These are phyloP conservation scores for Dactylonectria estremocensis DNA, from an alignment of 2,329 filamentous ascomycete species.

Conservation along the genomic window DNA sequence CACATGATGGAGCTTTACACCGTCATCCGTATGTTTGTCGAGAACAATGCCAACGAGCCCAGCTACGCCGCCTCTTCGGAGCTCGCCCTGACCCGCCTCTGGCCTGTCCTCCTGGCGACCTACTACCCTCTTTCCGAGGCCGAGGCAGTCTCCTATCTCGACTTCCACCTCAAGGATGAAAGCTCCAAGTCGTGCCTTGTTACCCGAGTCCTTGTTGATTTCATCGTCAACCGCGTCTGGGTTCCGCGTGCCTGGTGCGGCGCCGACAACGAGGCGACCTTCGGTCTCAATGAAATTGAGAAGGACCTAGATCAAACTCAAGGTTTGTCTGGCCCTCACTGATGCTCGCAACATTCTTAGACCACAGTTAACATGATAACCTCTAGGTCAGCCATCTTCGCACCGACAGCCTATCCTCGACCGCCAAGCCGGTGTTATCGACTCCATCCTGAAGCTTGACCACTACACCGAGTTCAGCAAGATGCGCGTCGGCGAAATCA, in stretches of 20 bases:
- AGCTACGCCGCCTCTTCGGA: slow-evolving; percentile 49
- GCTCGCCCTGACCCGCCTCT: slow-evolving; percentile 51
- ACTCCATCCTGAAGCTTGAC: slow-evolving; percentile 55
- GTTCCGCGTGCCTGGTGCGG: slow-evolving; percentile 58
- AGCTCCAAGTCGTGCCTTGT: slow-evolving; percentile 61
- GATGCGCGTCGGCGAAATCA: slow-evolving; percentile 59
- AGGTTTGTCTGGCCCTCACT: slow-evolving; percentile 44
- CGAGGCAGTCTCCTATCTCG: slow-evolving; percentile 59
- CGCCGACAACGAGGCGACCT: slow-evolving; percentile 54
- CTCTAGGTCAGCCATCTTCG: slow-evolving; percentile 53
- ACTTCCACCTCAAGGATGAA: slow-evolving; percentile 57
- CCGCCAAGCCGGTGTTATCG: slow-evolving; percentile 55
- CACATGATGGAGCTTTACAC: slow-evolving; percentile 57
- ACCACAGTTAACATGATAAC: slow-evolving; percentile 23
- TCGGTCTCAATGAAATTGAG: slow-evolving; percentile 54
- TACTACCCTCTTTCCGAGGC: slow-evolving; percentile 56
- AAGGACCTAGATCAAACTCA: slow-evolving; percentile 54
- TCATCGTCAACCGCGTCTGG: slow-evolving; percentile 60
- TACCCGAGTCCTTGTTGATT: slow-evolving; percentile 60
- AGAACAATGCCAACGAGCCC: slow-evolving; percentile 52
- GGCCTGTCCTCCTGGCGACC: slow-evolving; percentile 55
- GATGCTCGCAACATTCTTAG: background rate
- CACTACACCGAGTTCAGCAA: slow-evolving; percentile 50
- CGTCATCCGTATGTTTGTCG: slow-evolving; percentile 55
- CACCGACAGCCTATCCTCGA: slow-evolving; percentile 59